A percentile compares a stretch with the other conserved stretches of the same genome.
Evolutionary conservation across 2,329 filamentous ascomycete genomes (phyloP).

Genomic region (Hypoxylon rubiginosum): DNA sequence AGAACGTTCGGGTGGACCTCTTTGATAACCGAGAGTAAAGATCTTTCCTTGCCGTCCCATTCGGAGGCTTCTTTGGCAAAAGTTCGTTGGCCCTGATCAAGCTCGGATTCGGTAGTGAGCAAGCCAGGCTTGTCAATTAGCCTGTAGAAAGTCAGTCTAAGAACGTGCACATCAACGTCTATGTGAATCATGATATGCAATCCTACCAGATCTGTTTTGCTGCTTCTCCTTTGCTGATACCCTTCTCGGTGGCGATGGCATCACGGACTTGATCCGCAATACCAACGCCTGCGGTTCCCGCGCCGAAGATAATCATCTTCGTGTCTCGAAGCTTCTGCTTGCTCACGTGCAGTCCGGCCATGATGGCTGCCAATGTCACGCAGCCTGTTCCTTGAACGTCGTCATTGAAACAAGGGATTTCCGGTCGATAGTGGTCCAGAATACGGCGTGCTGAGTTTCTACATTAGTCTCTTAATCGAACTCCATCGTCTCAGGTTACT

Average conservation of each 20-base stretch:
- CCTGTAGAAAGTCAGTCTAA: slow-evolving; percentile 60
- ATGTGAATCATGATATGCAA: background rate
- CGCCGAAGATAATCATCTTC: slow-evolving; percentile 81
- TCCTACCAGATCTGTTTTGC: slow-evolving; percentile 81
- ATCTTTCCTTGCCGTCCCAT: slow-evolving; percentile 70
- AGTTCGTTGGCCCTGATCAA: slow-evolving; percentile 75
- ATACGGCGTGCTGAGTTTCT: slow-evolving; percentile 66
- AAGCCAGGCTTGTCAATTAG: slow-evolving; percentile 86
- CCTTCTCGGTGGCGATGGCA: slow-evolving; percentile 78
- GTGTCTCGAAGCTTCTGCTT: slow-evolving; percentile 76
- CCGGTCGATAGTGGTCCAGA: slow-evolving; percentile 78
- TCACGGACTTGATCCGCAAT: slow-evolving; percentile 89
- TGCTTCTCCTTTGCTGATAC: slow-evolving; percentile 79
- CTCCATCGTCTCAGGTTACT: slow-evolving; percentile 19
- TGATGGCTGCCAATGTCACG: slow-evolving; percentile 85
- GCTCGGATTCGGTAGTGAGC: slow-evolving; percentile 71
- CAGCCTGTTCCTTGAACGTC: slow-evolving; percentile 92
- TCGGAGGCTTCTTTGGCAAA: slow-evolving; percentile 75
- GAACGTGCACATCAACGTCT: background rate
- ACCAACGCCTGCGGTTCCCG: slow-evolving; percentile 85
- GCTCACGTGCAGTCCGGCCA: slow-evolving; percentile 79
- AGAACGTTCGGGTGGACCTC: slow-evolving; percentile 83
- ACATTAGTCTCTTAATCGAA: background rate
- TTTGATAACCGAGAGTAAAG: slow-evolving; percentile 76
- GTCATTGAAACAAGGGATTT: slow-evolving; percentile 90